These are phyloP conservation scores for Harringtonia aguacate DNA, from an alignment of 2,329 filamentous ascomycete species.

Conservation along the genomic window DNA sequence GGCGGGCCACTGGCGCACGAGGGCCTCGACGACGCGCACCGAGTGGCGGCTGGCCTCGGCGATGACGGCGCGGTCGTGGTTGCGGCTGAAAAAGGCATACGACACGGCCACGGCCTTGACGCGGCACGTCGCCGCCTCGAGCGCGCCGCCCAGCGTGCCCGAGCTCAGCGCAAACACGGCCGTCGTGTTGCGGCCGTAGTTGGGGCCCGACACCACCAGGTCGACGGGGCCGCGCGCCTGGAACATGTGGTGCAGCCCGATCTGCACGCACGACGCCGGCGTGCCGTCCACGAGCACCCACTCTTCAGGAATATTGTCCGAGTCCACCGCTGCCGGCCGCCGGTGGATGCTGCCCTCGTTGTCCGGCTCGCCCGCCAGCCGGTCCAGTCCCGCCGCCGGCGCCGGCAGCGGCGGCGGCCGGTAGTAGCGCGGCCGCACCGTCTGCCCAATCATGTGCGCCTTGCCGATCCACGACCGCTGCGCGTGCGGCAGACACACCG, in stretches of 20 bases:
- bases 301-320: conserved; percentile 40
- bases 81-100: conserved; percentile 80
- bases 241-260: conserved; percentile 73
- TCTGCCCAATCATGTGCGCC: conserved; percentile 88
- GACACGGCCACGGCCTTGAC: conserved; percentile 68
- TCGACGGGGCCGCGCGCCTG: conserved; percentile 60
- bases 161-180: conserved; percentile 69
- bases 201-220: conserved; percentile 68
- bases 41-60: conserved; percentile 63
- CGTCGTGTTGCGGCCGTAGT: conserved; percentile 75
- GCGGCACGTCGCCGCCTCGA: conserved; percentile 66
- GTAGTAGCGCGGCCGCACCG: conserved; percentile 77
- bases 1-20: conserved; percentile 62
- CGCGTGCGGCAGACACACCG: conserved; percentile 79
- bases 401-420: conserved; percentile 36
- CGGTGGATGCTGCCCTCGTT: conserved; percentile 56
- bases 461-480: conserved; percentile 98
- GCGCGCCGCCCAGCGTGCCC: conserved; percentile 65
- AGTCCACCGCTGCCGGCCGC: conserved; percentile 31
- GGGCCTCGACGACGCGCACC: conserved; percentile 66
- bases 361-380: conserved; percentile 25
- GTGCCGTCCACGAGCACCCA: conserved; percentile 77
- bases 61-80: conserved; percentile 76
- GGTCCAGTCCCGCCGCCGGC: conserved; percentile 23
- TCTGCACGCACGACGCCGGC: conserved; percentile 71